A percentile compares a stretch with the other conserved stretches of the same genome.
Conservation (phyloP, 208 protist species). For the Naegleria lovaniensis region DNA sequence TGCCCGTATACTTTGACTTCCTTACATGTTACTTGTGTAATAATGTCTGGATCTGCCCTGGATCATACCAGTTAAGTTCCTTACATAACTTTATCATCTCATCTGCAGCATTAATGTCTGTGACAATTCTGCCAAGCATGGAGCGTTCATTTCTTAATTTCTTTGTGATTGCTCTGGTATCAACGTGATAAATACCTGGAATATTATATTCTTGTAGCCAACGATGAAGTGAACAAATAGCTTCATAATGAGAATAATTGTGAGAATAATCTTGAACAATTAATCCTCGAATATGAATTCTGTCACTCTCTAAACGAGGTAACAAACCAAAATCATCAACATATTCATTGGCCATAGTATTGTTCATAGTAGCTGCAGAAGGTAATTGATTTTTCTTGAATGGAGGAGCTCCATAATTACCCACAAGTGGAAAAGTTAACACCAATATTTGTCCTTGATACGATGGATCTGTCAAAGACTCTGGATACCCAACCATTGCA, state of each 20-base stretch:
- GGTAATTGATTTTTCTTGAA: slow-evolving; percentile 43
- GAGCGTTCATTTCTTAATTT: slow-evolving; percentile 86
- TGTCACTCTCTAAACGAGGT: not conserved
- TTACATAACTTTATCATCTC: slow-evolving; percentile 55
- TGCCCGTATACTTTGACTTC: slow-evolving; percentile 66
- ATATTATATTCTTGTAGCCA: slow-evolving; percentile 87
- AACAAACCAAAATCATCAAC: slow-evolving; percentile 24
- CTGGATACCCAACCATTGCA: slow-evolving; percentile 88
- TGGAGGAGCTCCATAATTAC: slow-evolving; percentile 91
- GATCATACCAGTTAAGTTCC: slow-evolving; percentile 65
- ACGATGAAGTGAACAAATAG: slow-evolving; percentile 29
- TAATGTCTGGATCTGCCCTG: slow-evolving; percentile 81
- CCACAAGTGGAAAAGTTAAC: slow-evolving; percentile 91
- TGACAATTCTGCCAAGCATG: slow-evolving; percentile 76
- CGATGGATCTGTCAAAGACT: slow-evolving; percentile 78
- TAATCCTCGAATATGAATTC: slow-evolving; percentile 29
- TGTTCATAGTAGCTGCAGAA: not conserved
- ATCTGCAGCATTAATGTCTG: slow-evolving; percentile 4
- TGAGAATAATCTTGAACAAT: slow-evolving; percentile 40
- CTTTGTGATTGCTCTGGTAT: slow-evolving; percentile 93
- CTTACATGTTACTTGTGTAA: slow-evolving; percentile 84
- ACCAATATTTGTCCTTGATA: slow-evolving; percentile 96
- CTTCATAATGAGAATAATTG: slow-evolving; percentile 38
- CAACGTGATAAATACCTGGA: slow-evolving; percentile 92
- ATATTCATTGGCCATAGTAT: slow-evolving; percentile 12